Conservation (phyloP, 495 filamentous ascomycete genomes). For the Hypomontagnella monticulosa region DNA sequence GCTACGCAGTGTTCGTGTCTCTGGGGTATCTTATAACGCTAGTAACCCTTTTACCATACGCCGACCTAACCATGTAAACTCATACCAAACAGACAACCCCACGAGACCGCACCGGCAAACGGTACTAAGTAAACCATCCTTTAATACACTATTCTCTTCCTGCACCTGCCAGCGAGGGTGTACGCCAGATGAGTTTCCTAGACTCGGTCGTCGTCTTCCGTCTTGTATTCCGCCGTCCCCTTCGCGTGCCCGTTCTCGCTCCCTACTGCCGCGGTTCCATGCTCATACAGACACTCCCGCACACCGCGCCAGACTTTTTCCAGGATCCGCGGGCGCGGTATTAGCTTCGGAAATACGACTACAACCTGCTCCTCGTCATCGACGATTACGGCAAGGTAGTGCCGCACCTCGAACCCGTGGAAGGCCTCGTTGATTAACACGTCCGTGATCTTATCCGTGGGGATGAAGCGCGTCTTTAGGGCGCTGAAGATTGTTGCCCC, state of each 20-base stretch:
- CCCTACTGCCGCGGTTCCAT: constrained; percentile 45
- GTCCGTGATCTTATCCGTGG: constrained; percentile 89
- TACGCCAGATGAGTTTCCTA: not conserved
- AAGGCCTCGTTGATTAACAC: constrained; percentile 97
- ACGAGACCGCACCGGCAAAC: not conserved
- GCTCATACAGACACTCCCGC: constrained; percentile 78
- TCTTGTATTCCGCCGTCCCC: constrained; percentile 17
- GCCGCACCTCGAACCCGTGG: constrained; percentile 88
- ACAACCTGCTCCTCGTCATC: constrained; percentile 88
- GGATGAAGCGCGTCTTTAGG: constrained; percentile 84
- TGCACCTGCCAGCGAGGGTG: too few species aligned
- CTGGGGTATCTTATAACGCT: constrained; percentile 40
- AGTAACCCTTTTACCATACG: constrained; percentile 22
- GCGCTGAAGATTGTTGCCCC: constrained; percentile 67
- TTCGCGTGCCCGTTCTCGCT: not conserved
- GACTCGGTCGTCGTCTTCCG: not conserved
- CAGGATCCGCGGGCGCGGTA: constrained; percentile 75
- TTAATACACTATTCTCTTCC: too few species aligned
- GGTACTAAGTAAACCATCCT: too few species aligned
- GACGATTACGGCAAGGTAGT: constrained; percentile 89
- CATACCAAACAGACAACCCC: not conserved
- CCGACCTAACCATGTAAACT: constrained; percentile 12
- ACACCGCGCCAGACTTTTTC: constrained; percentile 87
- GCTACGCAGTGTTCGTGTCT: constrained; percentile 7
- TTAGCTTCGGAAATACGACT: constrained; percentile 88